Conservation (phyloP, 2,329 filamentous ascomycete species). For the Apiospora saccharicola region DNA sequence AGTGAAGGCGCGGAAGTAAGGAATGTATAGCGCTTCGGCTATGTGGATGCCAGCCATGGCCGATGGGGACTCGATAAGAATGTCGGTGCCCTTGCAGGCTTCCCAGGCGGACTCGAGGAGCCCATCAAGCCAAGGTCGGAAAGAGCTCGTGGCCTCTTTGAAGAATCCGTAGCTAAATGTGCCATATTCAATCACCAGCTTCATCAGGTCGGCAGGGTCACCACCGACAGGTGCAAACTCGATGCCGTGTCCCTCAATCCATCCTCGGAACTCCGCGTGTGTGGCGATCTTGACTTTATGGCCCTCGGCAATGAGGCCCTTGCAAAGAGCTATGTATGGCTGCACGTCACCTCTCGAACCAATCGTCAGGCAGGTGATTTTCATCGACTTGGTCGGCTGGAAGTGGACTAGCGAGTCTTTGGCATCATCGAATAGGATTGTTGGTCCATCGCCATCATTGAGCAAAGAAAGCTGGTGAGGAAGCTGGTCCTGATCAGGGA, state of each 20-base stretch:
- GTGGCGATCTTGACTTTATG: conserved; percentile 90
- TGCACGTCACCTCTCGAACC: conserved; percentile 96
- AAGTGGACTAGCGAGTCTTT: conserved; percentile 89
- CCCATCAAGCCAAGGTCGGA: conserved; percentile 94
- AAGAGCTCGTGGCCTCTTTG: conserved; percentile 83
- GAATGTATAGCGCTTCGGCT: conserved; percentile 88
- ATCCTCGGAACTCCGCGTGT: conserved; percentile 86
- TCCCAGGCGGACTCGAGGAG: conserved; percentile 82
- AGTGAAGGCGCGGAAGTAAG: conserved; percentile 96
- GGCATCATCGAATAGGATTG: conserved; percentile 89
- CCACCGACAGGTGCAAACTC: conserved; percentile 89
- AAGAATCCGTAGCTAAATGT: conserved; percentile 96
- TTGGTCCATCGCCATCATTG: conserved; percentile 63
- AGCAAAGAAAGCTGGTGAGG: conserved; percentile 54
- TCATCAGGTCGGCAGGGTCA: conserved; percentile 93
- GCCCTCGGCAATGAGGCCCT: conserved; percentile 85
- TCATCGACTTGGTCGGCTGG: conserved; percentile 81
- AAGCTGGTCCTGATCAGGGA: conserved; percentile 58
- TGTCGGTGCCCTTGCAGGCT: conserved; percentile 85
- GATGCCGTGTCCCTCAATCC: conserved; percentile 93
- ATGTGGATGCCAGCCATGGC: conserved; percentile 99
- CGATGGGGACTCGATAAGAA: conserved; percentile 93
- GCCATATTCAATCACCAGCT: conserved; percentile 93
- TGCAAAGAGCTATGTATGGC: conserved; percentile 96
- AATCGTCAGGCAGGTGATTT: conserved; percentile 92